Conservation (phyloP, 2,329 filamentous ascomycete genomes). For the Fonsecaea nubica region DNA sequence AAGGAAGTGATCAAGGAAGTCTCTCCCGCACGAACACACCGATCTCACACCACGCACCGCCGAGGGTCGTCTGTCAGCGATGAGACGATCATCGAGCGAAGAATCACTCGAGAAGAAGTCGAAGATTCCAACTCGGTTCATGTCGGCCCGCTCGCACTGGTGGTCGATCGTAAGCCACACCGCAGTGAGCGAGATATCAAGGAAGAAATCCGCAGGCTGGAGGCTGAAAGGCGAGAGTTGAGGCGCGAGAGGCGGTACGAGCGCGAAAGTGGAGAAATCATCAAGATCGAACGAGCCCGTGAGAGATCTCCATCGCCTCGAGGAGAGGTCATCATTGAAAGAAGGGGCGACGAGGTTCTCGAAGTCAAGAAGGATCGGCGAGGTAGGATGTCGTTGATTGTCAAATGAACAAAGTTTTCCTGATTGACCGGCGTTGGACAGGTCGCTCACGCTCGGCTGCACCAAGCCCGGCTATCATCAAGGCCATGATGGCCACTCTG, state of each 20-base stretch:
- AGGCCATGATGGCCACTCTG: slow-evolving; percentile 73
- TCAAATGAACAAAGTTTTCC: slow-evolving; percentile 31
- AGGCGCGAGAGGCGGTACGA: slow-evolving; percentile 63
- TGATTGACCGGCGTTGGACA: slow-evolving; percentile 30
- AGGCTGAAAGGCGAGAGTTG: slow-evolving; percentile 67
- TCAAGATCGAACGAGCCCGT: slow-evolving; percentile 38
- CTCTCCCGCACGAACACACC: slow-evolving; percentile 37
- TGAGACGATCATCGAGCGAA: slow-evolving; percentile 45
- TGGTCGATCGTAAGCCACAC: slow-evolving; percentile 57
- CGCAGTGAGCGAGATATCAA: slow-evolving; percentile 69
- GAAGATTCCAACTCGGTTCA: slow-evolving; percentile 56
- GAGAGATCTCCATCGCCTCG: slow-evolving; percentile 39
- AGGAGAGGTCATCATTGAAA: slow-evolving; percentile 45
- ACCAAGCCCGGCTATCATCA: slow-evolving; percentile 68
- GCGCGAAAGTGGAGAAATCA: slow-evolving; percentile 43
- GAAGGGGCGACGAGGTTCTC: slow-evolving; percentile 58
- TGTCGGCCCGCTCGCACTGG: slow-evolving; percentile 55
- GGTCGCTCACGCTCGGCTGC: slow-evolving; percentile 47
- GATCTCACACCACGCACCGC: slow-evolving; percentile 42
- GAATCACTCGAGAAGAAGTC: slow-evolving; percentile 47
- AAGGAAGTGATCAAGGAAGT: slow-evolving; percentile 35
- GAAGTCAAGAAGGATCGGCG: slow-evolving; percentile 85
- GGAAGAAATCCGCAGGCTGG: slow-evolving; percentile 73
- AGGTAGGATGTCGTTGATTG: slow-evolving; percentile 76
- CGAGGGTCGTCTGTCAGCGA: slow-evolving; percentile 46